A percentile compares a stretch with the other conserved stretches of the same genome.
phyloP scores from a whole-genome alignment of 2,329 filamentous ascomycete species.

The Cytospora schulzeri region DNA sequence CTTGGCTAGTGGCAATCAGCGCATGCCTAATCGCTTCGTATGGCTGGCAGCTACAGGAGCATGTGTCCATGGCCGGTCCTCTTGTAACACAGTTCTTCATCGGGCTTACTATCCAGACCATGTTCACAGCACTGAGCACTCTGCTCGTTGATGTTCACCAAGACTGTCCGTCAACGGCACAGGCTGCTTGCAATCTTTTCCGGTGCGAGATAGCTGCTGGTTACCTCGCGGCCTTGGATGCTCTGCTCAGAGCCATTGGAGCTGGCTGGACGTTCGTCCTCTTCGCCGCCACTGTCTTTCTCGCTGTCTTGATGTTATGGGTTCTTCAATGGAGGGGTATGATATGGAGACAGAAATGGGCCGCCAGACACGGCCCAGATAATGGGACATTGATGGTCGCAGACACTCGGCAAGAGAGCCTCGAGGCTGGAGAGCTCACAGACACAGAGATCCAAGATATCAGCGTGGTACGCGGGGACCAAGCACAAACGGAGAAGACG shows the following conservation, averaged over 20 bases:
- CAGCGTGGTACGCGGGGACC: neutral
- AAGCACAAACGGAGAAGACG: neutral
- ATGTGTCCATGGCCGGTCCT: slow-evolving; percentile 6
- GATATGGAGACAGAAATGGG: neutral
- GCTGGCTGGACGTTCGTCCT: slow-evolving; percentile 12
- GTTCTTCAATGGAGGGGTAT: neutral
- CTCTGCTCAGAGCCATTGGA: neutral
- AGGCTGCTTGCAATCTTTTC: slow-evolving; percentile 14
- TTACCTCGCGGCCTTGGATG: slow-evolving; percentile 13
- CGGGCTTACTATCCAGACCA: slow-evolving; percentile 10
- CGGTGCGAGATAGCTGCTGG: slow-evolving; percentile 12
- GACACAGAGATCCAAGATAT: neutral
- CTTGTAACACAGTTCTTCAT: slow-evolving; percentile 15
- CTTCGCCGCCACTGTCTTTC: neutral
- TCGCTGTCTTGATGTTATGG: neutral
- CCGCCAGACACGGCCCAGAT: neutral
- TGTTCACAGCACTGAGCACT: slow-evolving; percentile 11
- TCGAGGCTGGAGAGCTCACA: neutral
- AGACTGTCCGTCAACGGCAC: slow-evolving; percentile 13
- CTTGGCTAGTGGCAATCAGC: neutral
- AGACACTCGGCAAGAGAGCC: neutral
- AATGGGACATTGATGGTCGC: neutral
- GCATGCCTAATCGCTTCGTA: slow-evolving; percentile 7
- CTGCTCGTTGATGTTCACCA: slow-evolving; percentile 10
- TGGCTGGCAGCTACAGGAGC: slow-evolving; percentile 9